These are phyloP conservation scores for Penicillium sp. DNA, from an alignment of 2,329 filamentous ascomycete genomes.

Conservation along the genomic window DNA sequence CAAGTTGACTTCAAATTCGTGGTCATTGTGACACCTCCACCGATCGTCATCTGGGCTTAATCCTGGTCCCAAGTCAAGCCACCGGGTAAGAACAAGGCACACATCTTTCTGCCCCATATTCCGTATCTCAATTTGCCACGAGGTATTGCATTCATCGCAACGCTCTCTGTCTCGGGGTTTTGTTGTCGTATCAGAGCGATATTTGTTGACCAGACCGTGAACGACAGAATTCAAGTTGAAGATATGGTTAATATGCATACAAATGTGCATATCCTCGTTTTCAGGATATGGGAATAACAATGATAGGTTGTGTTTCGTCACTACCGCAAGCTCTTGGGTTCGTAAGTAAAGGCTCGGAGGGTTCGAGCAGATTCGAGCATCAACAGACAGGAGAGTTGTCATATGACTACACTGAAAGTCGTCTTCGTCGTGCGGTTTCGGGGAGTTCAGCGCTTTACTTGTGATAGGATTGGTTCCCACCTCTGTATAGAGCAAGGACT, in stretches of 20 bases:
- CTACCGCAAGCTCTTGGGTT: conserved; percentile 5
- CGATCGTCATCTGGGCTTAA: too few species aligned
- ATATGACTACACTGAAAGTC: background rate
- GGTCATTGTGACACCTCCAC: too few species aligned
- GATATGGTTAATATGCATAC: background rate
- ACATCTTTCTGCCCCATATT: background rate
- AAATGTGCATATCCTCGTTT: background rate
- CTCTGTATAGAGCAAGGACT: conserved; percentile 10
- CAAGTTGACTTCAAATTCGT: too few species aligned
- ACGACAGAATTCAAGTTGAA: background rate
- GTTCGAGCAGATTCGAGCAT: conserved; percentile 5
- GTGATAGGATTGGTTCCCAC: background rate
- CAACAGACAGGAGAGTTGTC: conserved; percentile 2
- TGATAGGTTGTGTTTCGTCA: background rate
- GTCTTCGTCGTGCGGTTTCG: background rate
- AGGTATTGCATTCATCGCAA: background rate
- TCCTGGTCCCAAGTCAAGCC: too few species aligned
- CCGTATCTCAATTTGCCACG: background rate
- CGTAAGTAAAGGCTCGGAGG: conserved; percentile 11
- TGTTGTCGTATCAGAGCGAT: background rate
- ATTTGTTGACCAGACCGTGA: background rate
- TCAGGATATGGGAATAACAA: background rate
- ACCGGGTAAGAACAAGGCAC: too few species aligned
- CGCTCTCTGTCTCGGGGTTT: background rate
- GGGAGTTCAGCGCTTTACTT: background rate